phyloP scores from a whole-genome alignment of 352 stramenopile genomes.

The Phytophthora chlamydospora region DNA sequence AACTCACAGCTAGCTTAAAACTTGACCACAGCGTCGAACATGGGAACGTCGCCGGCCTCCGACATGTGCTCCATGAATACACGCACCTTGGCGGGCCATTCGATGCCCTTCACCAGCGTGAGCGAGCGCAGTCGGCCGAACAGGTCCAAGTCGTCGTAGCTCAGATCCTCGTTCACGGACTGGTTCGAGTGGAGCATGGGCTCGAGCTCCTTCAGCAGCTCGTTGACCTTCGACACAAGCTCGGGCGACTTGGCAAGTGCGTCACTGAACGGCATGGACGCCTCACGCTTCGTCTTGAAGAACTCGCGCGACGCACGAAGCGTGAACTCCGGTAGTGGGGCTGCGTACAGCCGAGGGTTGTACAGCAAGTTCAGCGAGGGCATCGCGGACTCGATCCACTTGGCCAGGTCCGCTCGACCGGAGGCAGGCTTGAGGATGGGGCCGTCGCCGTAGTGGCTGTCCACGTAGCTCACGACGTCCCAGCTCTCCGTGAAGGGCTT shows the following conservation, averaged over 20 bases:
- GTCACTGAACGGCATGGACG: conserved; percentile 38
- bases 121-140: conserved; percentile 49
- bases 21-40: conserved; percentile 49
- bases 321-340: conserved; percentile 50
- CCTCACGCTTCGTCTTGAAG: conserved; percentile 49
- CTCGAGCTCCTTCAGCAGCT: conserved; percentile 39
- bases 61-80: conserved; percentile 53
- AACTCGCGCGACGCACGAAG: conserved; percentile 44
- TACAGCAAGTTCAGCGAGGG: conserved; percentile 38
- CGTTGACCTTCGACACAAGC: conserved; percentile 44
- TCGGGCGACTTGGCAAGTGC: conserved; percentile 43
- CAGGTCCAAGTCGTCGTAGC: conserved; percentile 62
- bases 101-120: conserved; percentile 54
- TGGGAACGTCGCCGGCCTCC: conserved; percentile 38
- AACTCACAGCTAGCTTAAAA: conserved; percentile 24
- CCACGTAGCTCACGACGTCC: conserved; percentile 58
- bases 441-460: conserved; percentile 44
- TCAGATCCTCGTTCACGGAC: conserved; percentile 46
- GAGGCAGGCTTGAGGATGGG: conserved; percentile 38
- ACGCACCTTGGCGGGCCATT: conserved; percentile 54
- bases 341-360: conserved; percentile 42
- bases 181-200: conserved; percentile 43
- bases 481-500: conserved; percentile 55
- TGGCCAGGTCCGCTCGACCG: conserved; percentile 44
- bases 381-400: conserved; percentile 42